Conservation (phyloP, 2,329 filamentous ascomycete genomes). For the Leptographium wingfieldii region DNA sequence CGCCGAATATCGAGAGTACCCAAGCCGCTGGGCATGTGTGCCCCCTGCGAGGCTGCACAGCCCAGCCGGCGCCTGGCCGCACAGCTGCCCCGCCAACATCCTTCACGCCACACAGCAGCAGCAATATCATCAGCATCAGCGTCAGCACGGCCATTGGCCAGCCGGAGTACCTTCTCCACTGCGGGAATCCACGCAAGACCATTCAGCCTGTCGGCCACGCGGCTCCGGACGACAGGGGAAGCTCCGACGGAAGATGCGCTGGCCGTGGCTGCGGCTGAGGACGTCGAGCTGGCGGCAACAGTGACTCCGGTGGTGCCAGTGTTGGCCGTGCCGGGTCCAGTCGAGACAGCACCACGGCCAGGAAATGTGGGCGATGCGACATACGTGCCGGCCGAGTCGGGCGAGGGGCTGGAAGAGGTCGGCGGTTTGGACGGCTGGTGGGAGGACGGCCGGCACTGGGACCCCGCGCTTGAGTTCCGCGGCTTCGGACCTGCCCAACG, state of each 20-base stretch:
- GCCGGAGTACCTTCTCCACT: background rate
- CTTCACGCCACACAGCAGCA: background rate
- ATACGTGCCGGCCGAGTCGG: conserved; percentile 35
- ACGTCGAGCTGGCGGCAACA: background rate
- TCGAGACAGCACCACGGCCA: conserved; percentile 16
- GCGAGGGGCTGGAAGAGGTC: conserved; percentile 33
- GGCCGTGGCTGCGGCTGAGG: conserved; percentile 4
- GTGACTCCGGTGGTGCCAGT: too few species aligned
- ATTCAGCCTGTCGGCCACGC: background rate
- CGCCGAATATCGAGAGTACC: conserved; percentile 28
- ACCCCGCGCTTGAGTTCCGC: conserved; percentile 28
- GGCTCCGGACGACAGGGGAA: background rate
- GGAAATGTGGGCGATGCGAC: conserved; percentile 20
- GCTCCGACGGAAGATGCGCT: too few species aligned
- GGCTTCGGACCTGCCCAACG: conserved; percentile 29
- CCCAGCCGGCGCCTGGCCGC: background rate
- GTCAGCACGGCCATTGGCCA: background rate
- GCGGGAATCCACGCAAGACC: background rate
- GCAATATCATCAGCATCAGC: background rate
- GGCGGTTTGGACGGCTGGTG: conserved; percentile 39
- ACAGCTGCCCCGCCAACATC: background rate
- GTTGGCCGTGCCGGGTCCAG: conserved; percentile 15
- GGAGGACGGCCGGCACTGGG: conserved; percentile 41
- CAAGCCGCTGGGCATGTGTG: conserved; percentile 4
- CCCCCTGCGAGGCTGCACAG: background rate